A percentile compares a stretch with the other conserved stretches of the same genome.
Evolutionary conservation across 1,284 basidiomycete genomes (phyloP).

Genomic region (Butyriboletus appendiculatus): DNA sequence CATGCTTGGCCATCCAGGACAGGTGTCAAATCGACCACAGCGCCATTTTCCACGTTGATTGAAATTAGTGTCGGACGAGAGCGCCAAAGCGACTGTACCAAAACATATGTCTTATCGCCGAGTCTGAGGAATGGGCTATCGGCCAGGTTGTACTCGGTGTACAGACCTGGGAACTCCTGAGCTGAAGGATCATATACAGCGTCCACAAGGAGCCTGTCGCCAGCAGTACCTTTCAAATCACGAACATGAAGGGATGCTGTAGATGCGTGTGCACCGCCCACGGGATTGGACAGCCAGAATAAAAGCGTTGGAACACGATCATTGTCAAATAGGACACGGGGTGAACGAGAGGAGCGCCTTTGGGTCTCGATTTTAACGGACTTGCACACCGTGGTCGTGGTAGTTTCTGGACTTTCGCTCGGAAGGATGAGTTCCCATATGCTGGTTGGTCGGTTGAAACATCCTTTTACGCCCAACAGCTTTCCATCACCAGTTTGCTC

Average conservation of each 20-base stretch:
- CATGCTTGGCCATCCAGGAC: constrained; percentile 18
- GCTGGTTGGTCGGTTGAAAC: constrained; percentile 60
- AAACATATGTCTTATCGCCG: constrained; percentile 33
- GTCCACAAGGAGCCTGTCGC: constrained; percentile 30
- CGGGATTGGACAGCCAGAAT: constrained; percentile 56
- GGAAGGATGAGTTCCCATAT: constrained; percentile 52
- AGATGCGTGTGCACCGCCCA: constrained; percentile 62
- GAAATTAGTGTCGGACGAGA: constrained; percentile 51
- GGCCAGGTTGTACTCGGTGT: constrained; percentile 47
- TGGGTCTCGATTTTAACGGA: constrained; percentile 42
- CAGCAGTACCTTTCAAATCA: constrained; percentile 28
- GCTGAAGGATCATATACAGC: constrained; percentile 40
- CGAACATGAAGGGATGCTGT: constrained; percentile 52
- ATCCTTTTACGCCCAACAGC: constrained; percentile 60
- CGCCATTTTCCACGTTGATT: constrained; percentile 37
- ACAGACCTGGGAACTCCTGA: constrained; percentile 57
- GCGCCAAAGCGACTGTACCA: constrained; percentile 43
- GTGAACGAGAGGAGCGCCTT: constrained; percentile 56
- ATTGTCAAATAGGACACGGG: constrained; percentile 44
- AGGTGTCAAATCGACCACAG: constrained; percentile 43
- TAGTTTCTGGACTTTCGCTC: background rate
- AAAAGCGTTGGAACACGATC: constrained; percentile 33
- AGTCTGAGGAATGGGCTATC: constrained; percentile 44
- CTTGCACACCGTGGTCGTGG: constrained; percentile 15
- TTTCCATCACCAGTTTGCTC: constrained; percentile 56